Evolutionary conservation across 2,329 filamentous ascomycete genomes (phyloP), one percentile per base, ranked within the genome.

Genomic region (Penicillium sp.): DNA sequence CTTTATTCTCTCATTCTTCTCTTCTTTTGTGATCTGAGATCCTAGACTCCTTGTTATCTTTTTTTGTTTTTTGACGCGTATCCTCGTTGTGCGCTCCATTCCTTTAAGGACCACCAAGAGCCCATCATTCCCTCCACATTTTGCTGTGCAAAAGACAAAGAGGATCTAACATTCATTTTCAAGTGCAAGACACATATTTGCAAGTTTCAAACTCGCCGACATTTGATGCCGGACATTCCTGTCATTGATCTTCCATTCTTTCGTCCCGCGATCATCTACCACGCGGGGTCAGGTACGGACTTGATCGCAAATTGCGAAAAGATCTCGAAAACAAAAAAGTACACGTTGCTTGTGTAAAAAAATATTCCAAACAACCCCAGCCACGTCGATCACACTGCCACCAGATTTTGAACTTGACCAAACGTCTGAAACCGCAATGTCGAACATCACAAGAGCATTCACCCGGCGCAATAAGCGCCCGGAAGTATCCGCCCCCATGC

Each of bases 401-500:
- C 39, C 34, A 29, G 29, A 34, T 40, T 26, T 40, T 42, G 29
- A 57, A 42, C n/a, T 29, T 23, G 23, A 55, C 47, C 16, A 14
- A 47, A 29, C 43, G 30, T 48, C 26, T 30, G 43, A 49, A 41
- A 34, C 41, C 59, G 65, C 53, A 56, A 76, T 75, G 72, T 70
- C 74, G 45, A 68, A 67, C 47, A 56, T 76, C 55, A 71, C 74
- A 47, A 70, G 77, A 63, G 77, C 76, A 27, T 78, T 80, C 56
- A 79, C 78, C 55, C 78, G 73, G 67, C 77, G 77, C 67, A 69
- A 67, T 59, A 78, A 75, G 66, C 74, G 74, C 47, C 72, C 73
- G n/a, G 75, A 78, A 49, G 72, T 77, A 18, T 76, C 75, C 4
- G 68, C 70, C 1, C 70, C 74, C 34, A 73, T 76, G 69, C 74